Evolutionary conservation across 2,329 filamentous ascomycete genomes (phyloP), one percentile per base, ranked within the genome.

Genomic region (Dothideomycetes sp.): DNA sequence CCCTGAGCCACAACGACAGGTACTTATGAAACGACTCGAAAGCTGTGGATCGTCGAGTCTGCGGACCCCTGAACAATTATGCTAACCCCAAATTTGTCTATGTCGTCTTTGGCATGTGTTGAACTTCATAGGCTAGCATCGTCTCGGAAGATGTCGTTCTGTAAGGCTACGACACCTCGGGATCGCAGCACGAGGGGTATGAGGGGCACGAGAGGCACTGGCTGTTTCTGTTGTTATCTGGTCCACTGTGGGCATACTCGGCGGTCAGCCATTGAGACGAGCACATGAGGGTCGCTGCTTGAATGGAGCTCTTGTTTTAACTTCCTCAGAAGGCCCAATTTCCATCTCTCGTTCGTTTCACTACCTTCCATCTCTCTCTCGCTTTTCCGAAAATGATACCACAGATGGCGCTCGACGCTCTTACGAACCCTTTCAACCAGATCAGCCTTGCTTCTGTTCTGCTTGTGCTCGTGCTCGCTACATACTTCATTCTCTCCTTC

Each of bases 401-500:
- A 19, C 36, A 38, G 31, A 22, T 24, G 37, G 34, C 33, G 30
- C 40, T 45, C 19, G 22, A 51, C 16, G 42, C 45, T 22, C 48
- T 58, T 37, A 45, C 45, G 27, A 44, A 54, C 31, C 54, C 57
- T 19, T 48, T 54, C 31, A 47, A 52, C 37, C 55, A 59, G 46
- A 50, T 59, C 42, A 54, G 50, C 33, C 44, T 57, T 41, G 56
- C 52, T n/a, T 51, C 56, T 17, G 50, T 58, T 31, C 40, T 54
- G 29, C 49, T 57, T 31, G 49, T 55, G 9, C 38, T 59, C 43
- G 48, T 61, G 33, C 43, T 61, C 19, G 42, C 57, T 18, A 52
- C 52, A 38, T 61, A 54, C 49, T 56, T 62, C 41, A 45, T 56
- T 32, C 46, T 58, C 33, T 56, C 53, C 17, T 59, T 58, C 49